Evolutionary conservation across 2,329 filamentous ascomycete species (phyloP).

Genomic region (Colletotrichum aenigma): DNA sequence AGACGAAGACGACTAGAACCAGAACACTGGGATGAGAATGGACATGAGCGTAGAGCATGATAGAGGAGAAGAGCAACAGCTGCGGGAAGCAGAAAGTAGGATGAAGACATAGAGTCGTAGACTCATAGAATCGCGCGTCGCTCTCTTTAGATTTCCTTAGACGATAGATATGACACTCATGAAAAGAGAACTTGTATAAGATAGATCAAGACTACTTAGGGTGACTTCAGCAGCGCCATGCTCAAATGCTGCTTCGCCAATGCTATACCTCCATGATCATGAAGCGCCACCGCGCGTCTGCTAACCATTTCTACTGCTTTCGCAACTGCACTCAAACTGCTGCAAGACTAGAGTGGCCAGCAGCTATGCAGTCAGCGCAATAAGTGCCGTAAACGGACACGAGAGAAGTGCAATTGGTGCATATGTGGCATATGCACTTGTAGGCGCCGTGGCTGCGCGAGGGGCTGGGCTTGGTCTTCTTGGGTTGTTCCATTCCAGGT

Average conservation of each 20-base stretch:
- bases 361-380: not conserved
- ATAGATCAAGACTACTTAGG: not conserved
- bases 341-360: not conserved
- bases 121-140: not conserved
- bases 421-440: not conserved
- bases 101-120: not conserved
- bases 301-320: not conserved
- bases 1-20: not conserved
- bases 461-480: not conserved
- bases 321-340: not conserved
- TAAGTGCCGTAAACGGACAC: not conserved
- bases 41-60: not conserved
- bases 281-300: not conserved
- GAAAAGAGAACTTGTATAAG: not conserved
- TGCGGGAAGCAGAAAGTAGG: not conserved
- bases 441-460: not conserved
- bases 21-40: not conserved
- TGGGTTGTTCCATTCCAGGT: not conserved
- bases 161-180: not conserved
- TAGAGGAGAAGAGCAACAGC: not conserved
- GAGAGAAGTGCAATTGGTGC: not conserved
- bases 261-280: not conserved
- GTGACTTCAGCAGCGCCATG: not conserved
- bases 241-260: not conserved
- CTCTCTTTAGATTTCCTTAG: not conserved